A percentile compares a stretch with the other conserved stretches of the same genome.
These are phyloP conservation scores for Ogataea henricii DNA, from an alignment of 805 yeast genomes.

Conservation along the genomic window DNA sequence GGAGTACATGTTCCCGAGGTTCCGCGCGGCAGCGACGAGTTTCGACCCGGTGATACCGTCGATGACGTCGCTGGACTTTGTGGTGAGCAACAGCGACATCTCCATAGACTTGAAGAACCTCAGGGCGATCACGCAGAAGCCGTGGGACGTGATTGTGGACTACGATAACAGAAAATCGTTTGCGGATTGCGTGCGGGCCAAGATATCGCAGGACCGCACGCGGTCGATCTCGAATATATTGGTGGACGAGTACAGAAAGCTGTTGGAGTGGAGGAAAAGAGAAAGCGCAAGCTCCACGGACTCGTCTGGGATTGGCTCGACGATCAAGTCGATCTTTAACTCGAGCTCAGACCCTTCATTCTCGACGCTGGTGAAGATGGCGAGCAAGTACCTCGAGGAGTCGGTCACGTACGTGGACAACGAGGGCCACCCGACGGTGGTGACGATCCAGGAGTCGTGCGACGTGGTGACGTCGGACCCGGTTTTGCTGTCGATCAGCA, in stretches of 20 bases:
- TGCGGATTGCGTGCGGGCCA: constrained; percentile 58
- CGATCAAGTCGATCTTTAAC: constrained; percentile 29
- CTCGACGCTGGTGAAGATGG: constrained; percentile 37
- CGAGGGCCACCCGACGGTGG: constrained; percentile 44
- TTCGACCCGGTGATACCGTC: constrained; percentile 52
- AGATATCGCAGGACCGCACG: constrained; percentile 48
- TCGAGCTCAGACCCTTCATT: constrained; percentile 31
- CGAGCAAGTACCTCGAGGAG: constrained; percentile 59
- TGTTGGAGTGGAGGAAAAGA: constrained; percentile 32
- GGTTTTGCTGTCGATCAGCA: constrained; percentile 57
- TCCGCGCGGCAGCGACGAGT: constrained; percentile 39
- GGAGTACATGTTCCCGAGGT: constrained; percentile 57
- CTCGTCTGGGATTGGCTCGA: constrained; percentile 20
- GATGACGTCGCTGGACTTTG: constrained; percentile 55
- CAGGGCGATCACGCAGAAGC: constrained; percentile 50
- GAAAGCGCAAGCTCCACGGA: constrained; percentile 11
- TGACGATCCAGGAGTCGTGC: constrained; percentile 58
- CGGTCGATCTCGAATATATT: constrained; percentile 42
- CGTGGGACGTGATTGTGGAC: constrained; percentile 61
- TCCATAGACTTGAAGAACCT: constrained; percentile 60
- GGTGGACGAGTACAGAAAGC: constrained; percentile 41
- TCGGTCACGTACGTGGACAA: constrained; percentile 59
- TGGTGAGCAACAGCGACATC: constrained; percentile 61
- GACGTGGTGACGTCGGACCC: constrained; percentile 72
- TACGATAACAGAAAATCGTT: constrained; percentile 47